Base-by-base conservation (phyloP, 2,329 filamentous ascomycete genomes). In the Penicillium sp. region DNA sequence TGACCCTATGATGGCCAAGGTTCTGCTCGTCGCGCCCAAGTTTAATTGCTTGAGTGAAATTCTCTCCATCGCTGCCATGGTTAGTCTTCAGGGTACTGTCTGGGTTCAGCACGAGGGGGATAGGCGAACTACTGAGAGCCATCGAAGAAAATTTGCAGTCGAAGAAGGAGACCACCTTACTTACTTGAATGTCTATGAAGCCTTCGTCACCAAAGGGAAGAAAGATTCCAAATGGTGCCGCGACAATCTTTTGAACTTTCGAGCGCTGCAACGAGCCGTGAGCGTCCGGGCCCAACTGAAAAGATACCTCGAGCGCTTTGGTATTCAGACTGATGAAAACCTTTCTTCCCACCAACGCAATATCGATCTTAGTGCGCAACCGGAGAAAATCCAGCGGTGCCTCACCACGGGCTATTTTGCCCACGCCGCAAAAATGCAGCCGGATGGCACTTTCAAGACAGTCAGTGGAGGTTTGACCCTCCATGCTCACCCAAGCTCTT, bases 91-190 rank as follows among this genome's bases (percentile, higher is more conserved):
- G 43, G 85, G 86, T 3, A 82, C 77, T 30, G 75, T 94, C 0
- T 96, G 87, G 82, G 79, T 95, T 45, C 76, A 83, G 20, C 81
- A 87, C 50, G 82, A 89, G 15, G 84, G 79, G 25, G 82, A 85
- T 49, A 84, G 83, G 55, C 88, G 84, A 54, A 71, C 74, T 34
- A 77, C 84, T 59, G 87, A 95, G 57, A 80, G 75, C 13, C 78
- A 81, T 17, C 75, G 85, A 31, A 76, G 85, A 32, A 85, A 84
- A 55, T 96, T 96, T 56, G 86, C 90, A 0, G 89, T 82, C 5
- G 86, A 93, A 44, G 89, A 96, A 68, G 92, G 92, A 1, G 92
- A 98, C 54, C 90, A 96, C 54, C 67, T 96, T 15, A 95, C 89
- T 1, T 75, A 95, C 8, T 74, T 95, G 27, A 96, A 98, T 54